Evolutionary conservation across 1,284 basidiomycete genomes (phyloP).

Genomic region (Trichosporon coremiiforme): DNA sequence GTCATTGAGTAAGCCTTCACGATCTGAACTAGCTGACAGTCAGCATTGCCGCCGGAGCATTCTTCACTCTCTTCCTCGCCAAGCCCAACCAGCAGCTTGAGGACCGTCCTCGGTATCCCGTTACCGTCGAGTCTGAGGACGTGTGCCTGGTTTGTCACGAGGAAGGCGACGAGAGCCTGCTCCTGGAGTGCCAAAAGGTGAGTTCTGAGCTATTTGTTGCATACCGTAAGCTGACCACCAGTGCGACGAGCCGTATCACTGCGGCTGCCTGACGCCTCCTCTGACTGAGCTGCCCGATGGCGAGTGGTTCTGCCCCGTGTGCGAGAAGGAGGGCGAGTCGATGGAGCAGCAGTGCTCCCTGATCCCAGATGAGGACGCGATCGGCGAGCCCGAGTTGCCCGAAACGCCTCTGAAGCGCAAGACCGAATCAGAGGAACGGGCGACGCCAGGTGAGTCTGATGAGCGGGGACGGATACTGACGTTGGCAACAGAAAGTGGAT

Average conservation of each 20-base stretch:
- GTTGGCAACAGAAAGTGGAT: neutral
- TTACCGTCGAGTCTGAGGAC: conserved; percentile 68
- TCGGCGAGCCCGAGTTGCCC: conserved; percentile 6
- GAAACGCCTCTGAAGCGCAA: conserved; percentile 16
- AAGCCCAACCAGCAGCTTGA: conserved; percentile 68
- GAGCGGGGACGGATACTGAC: neutral
- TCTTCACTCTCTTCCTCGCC: conserved; percentile 79
- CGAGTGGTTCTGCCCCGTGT: conserved; percentile 87
- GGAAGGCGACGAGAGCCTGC: conserved; percentile 68
- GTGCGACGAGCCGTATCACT: conserved; percentile 89
- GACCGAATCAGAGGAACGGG: conserved; percentile 15
- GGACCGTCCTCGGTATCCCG: conserved; percentile 71
- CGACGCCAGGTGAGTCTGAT: conserved; percentile 6
- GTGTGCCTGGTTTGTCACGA: conserved; percentile 71
- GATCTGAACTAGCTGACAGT: conserved; percentile 11
- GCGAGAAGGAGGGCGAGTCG: conserved; percentile 49
- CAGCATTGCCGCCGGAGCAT: conserved; percentile 80
- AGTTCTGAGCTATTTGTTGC: neutral
- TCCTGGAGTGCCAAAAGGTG: conserved; percentile 84
- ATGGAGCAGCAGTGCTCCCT: conserved; percentile 16
- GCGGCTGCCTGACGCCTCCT: conserved; percentile 77
- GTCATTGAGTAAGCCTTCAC: conserved; percentile 69
- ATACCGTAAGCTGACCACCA: conserved; percentile 44
- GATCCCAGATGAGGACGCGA: conserved; percentile 11
- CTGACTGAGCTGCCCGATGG: conserved; percentile 76